Evolutionary conservation across 1,139 yeast genomes (phyloP), one percentile per base, ranked within the genome.

Genomic region (Arxiozyma telluris): DNA sequence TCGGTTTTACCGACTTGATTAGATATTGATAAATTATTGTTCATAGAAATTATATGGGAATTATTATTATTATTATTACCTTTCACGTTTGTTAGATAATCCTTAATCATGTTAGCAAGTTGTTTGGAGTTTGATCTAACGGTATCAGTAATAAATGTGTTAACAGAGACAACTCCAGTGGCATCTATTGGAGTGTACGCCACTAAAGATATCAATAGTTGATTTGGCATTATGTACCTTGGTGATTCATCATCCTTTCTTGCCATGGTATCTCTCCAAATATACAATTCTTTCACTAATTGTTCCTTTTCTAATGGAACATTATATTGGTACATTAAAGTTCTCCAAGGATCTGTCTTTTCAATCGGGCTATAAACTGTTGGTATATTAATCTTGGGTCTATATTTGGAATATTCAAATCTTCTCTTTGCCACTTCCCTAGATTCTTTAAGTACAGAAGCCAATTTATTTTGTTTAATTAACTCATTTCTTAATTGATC

Each of bases 181-280:
- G 79, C 71, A 55, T 78, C 83, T 0, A 79, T 76, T 1, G 96
- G 94, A 47, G 75, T 72, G 15, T 75, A 63, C 15, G 78, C 73
- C 4, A 84, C 82, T 52, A 93, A 70, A 0, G 84, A 77, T 0
- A 85, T 84, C 51, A 93, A 67, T 11, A 85, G 69, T 63, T 86
- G 95, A 65, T 89, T 90, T 4, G 96, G 82, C 93, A 91, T 84
- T 9, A 93, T 74, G 63, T 74, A 93, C 58, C 96, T 75, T 1
- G 85, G 82, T 1, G 96, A 87, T 68, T 94, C 99, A 66, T 94
- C 99, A 50, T 79, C 77, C 47, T 73, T 64, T 57, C 95, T 77
- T 0, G 98, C 98, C 43, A 78, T 64, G 1, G 61, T 55, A 65
- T 94, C 98, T 66, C 98, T 79, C 98, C 98, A 93, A 44, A 80